phyloP scores from a whole-genome alignment of 1,139 yeast species.

The Debaryomyces coudertii region DNA sequence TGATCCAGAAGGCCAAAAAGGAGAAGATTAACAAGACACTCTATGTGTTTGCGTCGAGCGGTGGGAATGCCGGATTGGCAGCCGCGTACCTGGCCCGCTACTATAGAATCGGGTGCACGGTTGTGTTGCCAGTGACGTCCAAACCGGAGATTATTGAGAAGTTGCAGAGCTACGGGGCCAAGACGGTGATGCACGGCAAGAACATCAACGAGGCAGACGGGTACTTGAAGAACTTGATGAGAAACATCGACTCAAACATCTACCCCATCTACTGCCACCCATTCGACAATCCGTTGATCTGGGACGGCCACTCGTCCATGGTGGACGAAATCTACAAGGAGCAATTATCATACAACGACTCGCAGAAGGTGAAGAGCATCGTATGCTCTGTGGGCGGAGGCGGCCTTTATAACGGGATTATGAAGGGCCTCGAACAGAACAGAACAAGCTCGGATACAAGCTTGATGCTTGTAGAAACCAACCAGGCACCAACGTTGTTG shows the following conservation, averaged over 20 bases:
- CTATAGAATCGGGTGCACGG: slow-evolving; percentile 37
- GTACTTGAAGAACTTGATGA: slow-evolving; percentile 27
- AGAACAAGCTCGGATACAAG: slow-evolving; percentile 22
- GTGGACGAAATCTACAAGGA: slow-evolving; percentile 34
- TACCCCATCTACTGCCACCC: slow-evolving; percentile 45
- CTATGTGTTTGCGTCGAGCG: slow-evolving; percentile 44
- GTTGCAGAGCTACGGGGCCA: slow-evolving; percentile 32
- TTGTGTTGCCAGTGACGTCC: slow-evolving; percentile 38
- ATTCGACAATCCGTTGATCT: slow-evolving; percentile 39
- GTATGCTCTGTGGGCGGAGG: slow-evolving; percentile 51
- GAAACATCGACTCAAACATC: slow-evolving; percentile 18
- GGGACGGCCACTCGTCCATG: slow-evolving; percentile 46
- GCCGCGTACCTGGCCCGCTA: slow-evolving; percentile 42
- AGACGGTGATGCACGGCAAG: slow-evolving; percentile 34
- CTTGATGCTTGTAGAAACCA: slow-evolving; percentile 40
- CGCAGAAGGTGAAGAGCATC: slow-evolving; percentile 31
- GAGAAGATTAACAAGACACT: slow-evolving; percentile 22
- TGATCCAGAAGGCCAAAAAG: slow-evolving; percentile 24
- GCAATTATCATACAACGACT: slow-evolving; percentile 23
- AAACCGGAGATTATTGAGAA: slow-evolving; percentile 29
- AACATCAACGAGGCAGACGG: slow-evolving; percentile 44
- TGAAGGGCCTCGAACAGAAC: slow-evolving; percentile 31
- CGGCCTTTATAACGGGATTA: slow-evolving; percentile 44
- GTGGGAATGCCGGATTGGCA: slow-evolving; percentile 52
- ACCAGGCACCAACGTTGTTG: slow-evolving; percentile 42